A percentile compares a stretch with the other conserved stretches of the same genome.
Evolutionary conservation across 108 stramenopile species (phyloP).

Genomic region (Fistulifera solaris): DNA sequence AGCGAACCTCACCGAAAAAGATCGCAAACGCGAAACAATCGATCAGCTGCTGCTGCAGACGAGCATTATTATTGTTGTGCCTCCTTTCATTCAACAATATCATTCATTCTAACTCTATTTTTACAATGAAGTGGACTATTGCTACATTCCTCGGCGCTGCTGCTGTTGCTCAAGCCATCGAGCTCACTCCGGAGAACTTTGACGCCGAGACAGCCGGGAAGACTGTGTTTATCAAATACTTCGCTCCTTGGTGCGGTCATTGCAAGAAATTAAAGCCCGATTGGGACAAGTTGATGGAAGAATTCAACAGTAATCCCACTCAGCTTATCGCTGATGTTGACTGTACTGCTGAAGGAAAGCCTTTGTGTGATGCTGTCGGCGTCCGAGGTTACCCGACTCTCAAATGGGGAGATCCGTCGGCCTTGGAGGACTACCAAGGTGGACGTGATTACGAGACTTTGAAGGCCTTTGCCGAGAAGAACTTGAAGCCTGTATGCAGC

Average conservation of each 20-base stretch:
- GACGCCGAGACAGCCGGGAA: constrained; percentile 50
- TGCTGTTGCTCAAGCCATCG: not conserved
- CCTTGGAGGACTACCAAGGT: constrained; percentile 66
- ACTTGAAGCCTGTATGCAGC: constrained; percentile 67
- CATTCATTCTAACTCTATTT: not conserved
- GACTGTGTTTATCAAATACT: constrained; percentile 73
- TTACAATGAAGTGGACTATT: not conserved
- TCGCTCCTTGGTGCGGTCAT: constrained; percentile 80
- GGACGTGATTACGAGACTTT: constrained; percentile 52
- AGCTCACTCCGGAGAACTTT: constrained; percentile 45
- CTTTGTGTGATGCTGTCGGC: constrained; percentile 48
- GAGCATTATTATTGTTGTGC: no score
- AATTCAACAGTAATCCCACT: constrained; percentile 30
- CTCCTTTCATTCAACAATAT: no score
- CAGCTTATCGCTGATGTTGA: constrained; percentile 70
- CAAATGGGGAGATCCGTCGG: constrained; percentile 58
- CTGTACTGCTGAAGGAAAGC: constrained; percentile 56
- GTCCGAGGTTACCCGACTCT: constrained; percentile 77
- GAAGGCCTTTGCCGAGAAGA: constrained; percentile 53
- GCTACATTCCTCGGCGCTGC: not conserved
- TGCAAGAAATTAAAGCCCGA: constrained; percentile 61
- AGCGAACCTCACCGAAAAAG: no score
- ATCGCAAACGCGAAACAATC: no score
- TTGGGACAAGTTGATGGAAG: constrained; percentile 71
- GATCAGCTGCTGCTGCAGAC: no score